Base-by-base conservation (phyloP, 805 yeast genomes). In the Wickerhamiella kurtzmanii region DNA sequence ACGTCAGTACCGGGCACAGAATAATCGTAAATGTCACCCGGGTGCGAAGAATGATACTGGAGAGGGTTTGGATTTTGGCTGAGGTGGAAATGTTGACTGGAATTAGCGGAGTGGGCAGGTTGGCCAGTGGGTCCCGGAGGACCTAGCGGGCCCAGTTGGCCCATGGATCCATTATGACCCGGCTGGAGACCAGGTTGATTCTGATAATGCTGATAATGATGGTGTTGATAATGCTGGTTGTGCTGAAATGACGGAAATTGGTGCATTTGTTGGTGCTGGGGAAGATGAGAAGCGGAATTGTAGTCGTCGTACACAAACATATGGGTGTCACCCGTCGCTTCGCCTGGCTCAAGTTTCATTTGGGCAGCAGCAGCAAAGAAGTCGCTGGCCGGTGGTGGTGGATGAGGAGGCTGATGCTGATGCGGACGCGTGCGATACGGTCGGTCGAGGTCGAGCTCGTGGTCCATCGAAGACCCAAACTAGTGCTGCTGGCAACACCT, bases 331-430 rank as follows among this genome's bases (percentile, higher is more conserved):
- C n/a, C n/a, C n/a, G n/a, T n/a, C 17, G 36, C 39, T 13, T 11
- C 19, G 45, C 35, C 35, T 42, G 19, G n/a, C 45, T 35, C 11
- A 35, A 17, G 35, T 40, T 41, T 11, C 41, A 11, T 19, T n/a
- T n/a, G n/a, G n/a, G n/a, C n/a, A 38, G 41, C 9, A 6, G n/a
- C 21, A 4, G 22, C 21, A 9, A n/a, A n/a, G 18, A 18, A 16
- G 8, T 16, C n/a, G n/a, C 41, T 8, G n/a, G 22, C 11, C 41
- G 11, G 22, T 38, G 22, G 41, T 22, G 11, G 22, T 38, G 22
- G 41, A 17, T 38, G 21, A 19, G 22, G 22, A 13, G n/a, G 19
- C 22, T 6, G 4, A 20, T 38, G 41, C 20, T 4, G 13, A 6
- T 38, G 11, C n/a, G 19, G 4, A 6, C 8, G 4, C 13, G 41